phyloP scores from a whole-genome alignment of 768 basidiomycete species.

The Astraeus odoratus region DNA sequence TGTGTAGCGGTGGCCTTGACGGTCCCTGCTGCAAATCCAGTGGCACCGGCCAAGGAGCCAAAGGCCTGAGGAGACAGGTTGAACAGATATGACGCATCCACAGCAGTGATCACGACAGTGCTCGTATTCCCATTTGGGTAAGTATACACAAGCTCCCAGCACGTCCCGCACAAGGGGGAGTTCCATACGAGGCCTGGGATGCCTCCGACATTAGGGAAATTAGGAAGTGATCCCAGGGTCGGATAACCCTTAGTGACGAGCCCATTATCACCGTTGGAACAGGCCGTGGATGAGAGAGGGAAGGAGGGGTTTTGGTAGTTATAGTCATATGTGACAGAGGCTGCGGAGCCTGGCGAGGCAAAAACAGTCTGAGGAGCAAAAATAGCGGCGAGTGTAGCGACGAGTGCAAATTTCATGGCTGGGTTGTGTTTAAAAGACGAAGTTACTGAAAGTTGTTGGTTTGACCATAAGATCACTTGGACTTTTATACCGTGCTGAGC shows the following conservation, averaged over 20 bases:
- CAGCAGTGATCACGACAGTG: slow-evolving; percentile 3
- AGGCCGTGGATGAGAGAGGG: slow-evolving; percentile 10
- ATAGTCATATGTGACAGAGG: neutral
- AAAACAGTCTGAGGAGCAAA: neutral
- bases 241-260: slow-evolving; percentile 12
- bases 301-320: neutral
- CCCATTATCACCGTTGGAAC: slow-evolving; percentile 17
- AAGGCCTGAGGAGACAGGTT: slow-evolving; percentile 4
- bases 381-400: slow-evolving; percentile 6
- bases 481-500: neutral
- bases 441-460: no score
- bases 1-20: slow-evolving; percentile 2
- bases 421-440: neutral
- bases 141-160: slow-evolving; percentile 2
- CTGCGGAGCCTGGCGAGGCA: neutral
- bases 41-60: neutral
- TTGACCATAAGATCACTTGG: no score
- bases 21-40: neutral
- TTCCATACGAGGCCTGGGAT: slow-evolving; percentile 4
- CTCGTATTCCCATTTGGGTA: neutral
- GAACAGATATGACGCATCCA: slow-evolving; percentile 1
- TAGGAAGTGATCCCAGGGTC: slow-evolving; percentile 9
- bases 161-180: slow-evolving; percentile 5
- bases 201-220: slow-evolving; percentile 5
- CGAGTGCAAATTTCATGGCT: slow-evolving; percentile 2